These are phyloP conservation scores for cucumber (Cucumis sativus) DNA, from an alignment of 306 rosid species.

Conservation along the genomic window Cucumber_9930_V3 NC_026658.2:4501001-4501500, in stretches of 20 bases:
- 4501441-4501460: constrained; percentile 67
- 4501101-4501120: constrained; percentile 22
- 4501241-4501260: background rate
- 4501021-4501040: constrained; percentile 76
- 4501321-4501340: constrained; percentile 72
- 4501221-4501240: background rate
- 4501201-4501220: background rate
- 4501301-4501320: constrained; percentile 90
- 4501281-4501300: constrained; percentile 58
- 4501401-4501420: constrained; percentile 85
- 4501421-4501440: constrained; percentile 69
- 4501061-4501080: constrained; percentile 58
- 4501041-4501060: constrained; percentile 91
- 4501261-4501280: constrained; percentile 3
- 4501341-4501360: constrained; percentile 67
- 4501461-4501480: constrained; percentile 64
- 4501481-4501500: constrained; percentile 50
- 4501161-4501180: background rate
- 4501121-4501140: background rate
- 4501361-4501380: constrained; percentile 59
- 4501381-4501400: constrained; percentile 96
- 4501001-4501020: constrained; percentile 42
- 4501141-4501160: background rate
- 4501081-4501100: constrained; percentile 56
- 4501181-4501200: background rate